These are phyloP conservation scores for Parasarocladium wereldwijsianum DNA, from an alignment of 2,329 filamentous ascomycete genomes.

Conservation along the genomic window DNA sequence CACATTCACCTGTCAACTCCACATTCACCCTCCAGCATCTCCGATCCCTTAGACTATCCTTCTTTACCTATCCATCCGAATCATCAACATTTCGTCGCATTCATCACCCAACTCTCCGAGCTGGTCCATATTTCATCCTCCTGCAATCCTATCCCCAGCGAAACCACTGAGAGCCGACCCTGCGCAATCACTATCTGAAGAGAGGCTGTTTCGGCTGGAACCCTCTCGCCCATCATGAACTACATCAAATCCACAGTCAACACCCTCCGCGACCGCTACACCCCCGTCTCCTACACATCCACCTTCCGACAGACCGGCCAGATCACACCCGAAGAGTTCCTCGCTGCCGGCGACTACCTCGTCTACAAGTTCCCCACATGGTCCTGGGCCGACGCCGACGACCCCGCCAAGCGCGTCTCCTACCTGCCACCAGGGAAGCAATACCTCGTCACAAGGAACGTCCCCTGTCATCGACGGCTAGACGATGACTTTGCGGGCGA, in stretches of 20 bases:
- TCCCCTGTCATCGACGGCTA: constrained; percentile 82
- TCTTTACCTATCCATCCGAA: too few relatives aligned
- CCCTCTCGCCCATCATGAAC: constrained; percentile 69
- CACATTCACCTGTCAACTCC: too few relatives aligned
- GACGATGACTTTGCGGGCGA: constrained; percentile 89
- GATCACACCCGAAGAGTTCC: constrained; percentile 94
- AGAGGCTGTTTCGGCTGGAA: too few relatives aligned
- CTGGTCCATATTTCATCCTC: too few relatives aligned
- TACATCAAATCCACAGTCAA: constrained; percentile 87
- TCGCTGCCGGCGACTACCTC: constrained; percentile 89
- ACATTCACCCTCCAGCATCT: too few relatives aligned
- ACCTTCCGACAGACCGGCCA: constrained; percentile 90
- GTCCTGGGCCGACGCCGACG: constrained; percentile 86
- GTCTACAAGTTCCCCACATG: constrained; percentile 99
- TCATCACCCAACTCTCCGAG: too few relatives aligned
- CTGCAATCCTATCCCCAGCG: too few relatives aligned
- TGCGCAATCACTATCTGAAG: too few relatives aligned
- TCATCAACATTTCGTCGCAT: too few relatives aligned
- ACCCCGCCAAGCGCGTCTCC: constrained; percentile 59
- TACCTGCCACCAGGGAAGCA: constrained; percentile 85
- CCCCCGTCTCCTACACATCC: constrained; percentile 76
- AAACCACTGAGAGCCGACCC: too few relatives aligned
- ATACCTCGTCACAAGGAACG: constrained; percentile 85
- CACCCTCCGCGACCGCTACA: constrained; percentile 80
- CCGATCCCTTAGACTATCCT: too few relatives aligned